These are phyloP conservation scores for Microcera coccophila DNA, from an alignment of 2,329 filamentous ascomycete genomes.

Conservation along the genomic window DNA sequence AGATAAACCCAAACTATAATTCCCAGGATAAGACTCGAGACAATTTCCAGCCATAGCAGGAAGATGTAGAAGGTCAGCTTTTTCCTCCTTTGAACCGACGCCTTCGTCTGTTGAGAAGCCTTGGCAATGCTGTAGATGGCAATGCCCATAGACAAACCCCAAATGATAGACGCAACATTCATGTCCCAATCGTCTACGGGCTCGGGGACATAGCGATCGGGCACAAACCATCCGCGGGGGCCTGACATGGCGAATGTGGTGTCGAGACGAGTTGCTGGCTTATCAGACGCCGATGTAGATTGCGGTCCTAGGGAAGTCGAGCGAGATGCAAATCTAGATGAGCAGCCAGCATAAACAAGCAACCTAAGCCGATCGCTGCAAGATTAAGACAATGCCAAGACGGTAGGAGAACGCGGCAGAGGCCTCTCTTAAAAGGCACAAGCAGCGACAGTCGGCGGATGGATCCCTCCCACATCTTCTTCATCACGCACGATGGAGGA, in stretches of 20 bases:
- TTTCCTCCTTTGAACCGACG: constrained; percentile 18
- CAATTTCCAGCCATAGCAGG: constrained; percentile 22
- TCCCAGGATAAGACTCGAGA: constrained; percentile 24
- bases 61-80: constrained; percentile 19
- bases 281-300: background rate
- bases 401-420: too few relatives aligned
- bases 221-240: constrained; percentile 21
- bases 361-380: too few relatives aligned
- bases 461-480: too few relatives aligned
- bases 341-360: too few relatives aligned
- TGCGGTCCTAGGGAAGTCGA: background rate
- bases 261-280: too few relatives aligned
- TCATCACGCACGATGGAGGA: too few relatives aligned
- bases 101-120: constrained; percentile 16
- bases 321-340: background rate
- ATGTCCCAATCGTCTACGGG: constrained; percentile 21
- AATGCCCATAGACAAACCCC: constrained; percentile 25
- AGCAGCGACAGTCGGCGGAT: too few relatives aligned
- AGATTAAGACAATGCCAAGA: too few relatives aligned
- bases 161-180: constrained; percentile 27
- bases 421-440: too few relatives aligned
- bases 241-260: background rate
- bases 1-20: constrained; percentile 26
- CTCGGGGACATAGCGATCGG: constrained; percentile 16
- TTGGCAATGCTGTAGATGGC: constrained; percentile 23